phyloP scores from a whole-genome alignment of 805 yeast species.

The Kluyveromyces starmeri region DNA sequence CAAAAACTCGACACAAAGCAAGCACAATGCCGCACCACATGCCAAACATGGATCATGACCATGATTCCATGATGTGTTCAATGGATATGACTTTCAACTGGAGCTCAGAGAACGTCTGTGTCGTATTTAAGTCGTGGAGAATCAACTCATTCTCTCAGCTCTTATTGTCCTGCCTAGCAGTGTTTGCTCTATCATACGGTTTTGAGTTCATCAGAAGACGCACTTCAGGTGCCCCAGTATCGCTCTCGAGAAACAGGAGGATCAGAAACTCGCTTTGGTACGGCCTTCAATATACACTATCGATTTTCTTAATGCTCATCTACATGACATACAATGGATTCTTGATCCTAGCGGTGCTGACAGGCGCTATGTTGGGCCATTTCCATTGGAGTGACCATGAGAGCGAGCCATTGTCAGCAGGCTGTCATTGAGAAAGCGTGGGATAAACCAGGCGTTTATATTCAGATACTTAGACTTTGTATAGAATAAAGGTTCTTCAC shows the following conservation, averaged over 20 bases:
- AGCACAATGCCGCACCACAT: too few relatives aligned
- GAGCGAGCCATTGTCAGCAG: too few relatives aligned
- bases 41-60: slow-evolving; percentile 14
- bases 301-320: slow-evolving; percentile 66
- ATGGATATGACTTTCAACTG: slow-evolving; percentile 74
- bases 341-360: slow-evolving; percentile 65
- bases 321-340: slow-evolving; percentile 86
- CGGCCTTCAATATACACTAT: slow-evolving; percentile 59
- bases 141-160: slow-evolving; percentile 45
- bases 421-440: too few relatives aligned
- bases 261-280: slow-evolving; percentile 38
- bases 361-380: slow-evolving; percentile 67
- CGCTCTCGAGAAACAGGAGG: slow-evolving; percentile 5
- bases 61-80: slow-evolving; percentile 35
- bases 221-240: too few relatives aligned
- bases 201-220: slow-evolving; percentile 44
- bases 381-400: slow-evolving; percentile 60
- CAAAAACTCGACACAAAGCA: too few relatives aligned
- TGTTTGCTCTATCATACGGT: slow-evolving; percentile 41
- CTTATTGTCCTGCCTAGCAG: slow-evolving; percentile 40
- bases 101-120: slow-evolving; percentile 65
- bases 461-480: too few relatives aligned
- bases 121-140: slow-evolving; percentile 77
- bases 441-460: too few relatives aligned
- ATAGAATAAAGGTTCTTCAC: too few relatives aligned